Evolutionary conservation across 345 rosid genomes (phyloP).

Genomic region (Arabis hirsuta): DNA sequence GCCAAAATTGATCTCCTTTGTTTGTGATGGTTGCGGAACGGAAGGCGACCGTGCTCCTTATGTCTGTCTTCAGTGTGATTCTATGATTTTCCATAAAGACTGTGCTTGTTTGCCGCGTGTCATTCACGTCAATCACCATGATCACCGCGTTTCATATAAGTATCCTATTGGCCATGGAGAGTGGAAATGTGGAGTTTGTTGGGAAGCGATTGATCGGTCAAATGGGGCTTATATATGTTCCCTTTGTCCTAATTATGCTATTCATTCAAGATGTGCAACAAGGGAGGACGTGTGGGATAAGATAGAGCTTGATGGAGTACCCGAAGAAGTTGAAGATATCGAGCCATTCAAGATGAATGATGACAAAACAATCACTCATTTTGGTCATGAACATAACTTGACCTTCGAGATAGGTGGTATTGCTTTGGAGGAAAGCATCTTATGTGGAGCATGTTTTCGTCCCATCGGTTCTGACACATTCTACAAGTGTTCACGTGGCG

Average conservation of each 20-base stretch:
- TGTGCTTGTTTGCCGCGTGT: constrained; percentile 15
- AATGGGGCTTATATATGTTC: constrained; percentile 23
- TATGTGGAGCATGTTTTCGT: constrained; percentile 4
- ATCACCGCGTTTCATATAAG: constrained; percentile 11
- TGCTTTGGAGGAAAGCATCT: neutral
- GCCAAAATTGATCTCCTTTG: constrained; percentile 1
- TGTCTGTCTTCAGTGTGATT: neutral
- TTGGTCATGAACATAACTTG: neutral
- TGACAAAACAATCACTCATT: constrained; percentile 14
- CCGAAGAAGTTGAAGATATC: constrained; percentile 2
- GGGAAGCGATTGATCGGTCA: constrained; percentile 23
- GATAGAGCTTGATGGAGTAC: constrained; percentile 12
- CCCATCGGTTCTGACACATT: constrained; percentile 15
- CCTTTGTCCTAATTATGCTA: neutral
- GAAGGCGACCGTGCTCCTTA: constrained; percentile 25
- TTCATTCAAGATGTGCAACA: constrained; percentile 23
- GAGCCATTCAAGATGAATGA: neutral
- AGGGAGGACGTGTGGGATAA: neutral
- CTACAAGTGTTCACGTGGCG: neutral
- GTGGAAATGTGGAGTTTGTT: constrained; percentile 12
- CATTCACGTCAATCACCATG: constrained; percentile 13
- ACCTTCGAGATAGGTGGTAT: neutral
- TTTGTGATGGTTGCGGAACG: constrained; percentile 35
- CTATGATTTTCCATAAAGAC: neutral
- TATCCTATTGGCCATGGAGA: constrained; percentile 26